A percentile compares a stretch with the other conserved stretches of the same genome.
These are phyloP conservation scores for Annulohypoxylon nitens DNA, from an alignment of 495 filamentous ascomycete genomes.

Conservation along the genomic window DNA sequence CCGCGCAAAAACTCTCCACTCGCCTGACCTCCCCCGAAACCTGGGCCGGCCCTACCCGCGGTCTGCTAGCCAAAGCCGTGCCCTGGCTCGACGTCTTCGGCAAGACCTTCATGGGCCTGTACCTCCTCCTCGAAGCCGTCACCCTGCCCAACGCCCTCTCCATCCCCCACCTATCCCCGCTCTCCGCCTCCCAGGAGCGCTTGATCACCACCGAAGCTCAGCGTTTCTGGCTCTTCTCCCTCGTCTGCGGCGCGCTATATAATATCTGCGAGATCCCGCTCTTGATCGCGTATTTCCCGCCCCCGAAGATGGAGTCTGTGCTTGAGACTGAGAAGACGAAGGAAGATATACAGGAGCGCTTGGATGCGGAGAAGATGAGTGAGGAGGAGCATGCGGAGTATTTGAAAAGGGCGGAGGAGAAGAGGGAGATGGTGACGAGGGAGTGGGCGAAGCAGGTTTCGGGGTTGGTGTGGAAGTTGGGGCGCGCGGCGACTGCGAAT, in stretches of 20 bases:
- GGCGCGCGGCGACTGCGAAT: constrained; percentile 63
- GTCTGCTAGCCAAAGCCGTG: neutral
- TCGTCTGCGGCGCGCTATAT: constrained; percentile 54
- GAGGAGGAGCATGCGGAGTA: constrained; percentile 26
- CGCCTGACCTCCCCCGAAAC: constrained; percentile 11
- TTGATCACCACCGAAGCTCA: constrained; percentile 65
- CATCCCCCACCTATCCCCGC: constrained; percentile 60
- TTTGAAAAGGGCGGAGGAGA: constrained; percentile 16
- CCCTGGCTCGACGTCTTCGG: constrained; percentile 56
- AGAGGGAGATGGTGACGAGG: constrained; percentile 24
- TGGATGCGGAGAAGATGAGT: constrained; percentile 4
- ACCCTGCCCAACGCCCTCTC: constrained; percentile 61
- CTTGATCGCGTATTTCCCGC: constrained; percentile 34
- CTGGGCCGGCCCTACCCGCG: neutral
- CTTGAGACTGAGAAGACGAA: neutral
- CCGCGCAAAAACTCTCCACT: constrained; percentile 55
- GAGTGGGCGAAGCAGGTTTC: constrained; percentile 27
- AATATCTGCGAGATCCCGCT: constrained; percentile 46
- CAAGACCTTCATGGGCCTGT: constrained; percentile 61
- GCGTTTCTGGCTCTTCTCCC: constrained; percentile 73
- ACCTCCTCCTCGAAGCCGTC: constrained; percentile 61
- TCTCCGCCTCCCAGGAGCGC: constrained; percentile 46
- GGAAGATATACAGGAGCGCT: neutral
- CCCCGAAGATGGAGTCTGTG: neutral
- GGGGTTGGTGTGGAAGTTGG: constrained; percentile 48